These are phyloP conservation scores for Backusella tuberculispora DNA, from an alignment of 192 early-diverging fungal species.

Conservation along the genomic window DNA sequence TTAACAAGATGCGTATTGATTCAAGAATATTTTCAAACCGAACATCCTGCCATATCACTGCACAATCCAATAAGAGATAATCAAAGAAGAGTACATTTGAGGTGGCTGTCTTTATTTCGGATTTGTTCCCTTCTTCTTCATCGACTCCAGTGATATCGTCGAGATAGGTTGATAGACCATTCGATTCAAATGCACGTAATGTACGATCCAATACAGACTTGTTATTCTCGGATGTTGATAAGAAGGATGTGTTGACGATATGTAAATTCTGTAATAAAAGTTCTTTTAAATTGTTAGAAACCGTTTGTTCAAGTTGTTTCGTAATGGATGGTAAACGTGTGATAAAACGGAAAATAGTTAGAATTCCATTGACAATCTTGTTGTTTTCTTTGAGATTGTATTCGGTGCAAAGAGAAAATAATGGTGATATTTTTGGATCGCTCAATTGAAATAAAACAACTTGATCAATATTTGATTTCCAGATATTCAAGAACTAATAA, in stretches of 20 bases:
- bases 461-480: slow-evolving; percentile 20
- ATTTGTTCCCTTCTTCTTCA: background rate
- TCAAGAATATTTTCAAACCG: background rate
- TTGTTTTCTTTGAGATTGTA: slow-evolving; percentile 1
- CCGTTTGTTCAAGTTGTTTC: background rate
- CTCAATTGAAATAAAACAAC: slow-evolving; percentile 13
- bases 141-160: background rate
- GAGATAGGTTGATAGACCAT: background rate
- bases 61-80: slow-evolving; percentile 20
- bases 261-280: slow-evolving; percentile 6
- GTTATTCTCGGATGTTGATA: background rate
- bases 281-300: background rate
- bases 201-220: background rate
- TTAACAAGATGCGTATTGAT: background rate
- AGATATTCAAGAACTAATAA: slow-evolving; percentile 22
- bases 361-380: background rate
- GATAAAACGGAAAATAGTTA: slow-evolving; percentile 16
- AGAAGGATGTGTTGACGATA: background rate
- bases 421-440: slow-evolving; percentile 23
- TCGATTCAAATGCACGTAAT: background rate
- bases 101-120: background rate
- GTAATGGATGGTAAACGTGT: background rate
- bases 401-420: slow-evolving; percentile 17
- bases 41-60: background rate
- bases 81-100: slow-evolving; percentile 14